Conservation (phyloP, 2,329 filamentous ascomycete genomes). For the Exophiala bonariae region DNA sequence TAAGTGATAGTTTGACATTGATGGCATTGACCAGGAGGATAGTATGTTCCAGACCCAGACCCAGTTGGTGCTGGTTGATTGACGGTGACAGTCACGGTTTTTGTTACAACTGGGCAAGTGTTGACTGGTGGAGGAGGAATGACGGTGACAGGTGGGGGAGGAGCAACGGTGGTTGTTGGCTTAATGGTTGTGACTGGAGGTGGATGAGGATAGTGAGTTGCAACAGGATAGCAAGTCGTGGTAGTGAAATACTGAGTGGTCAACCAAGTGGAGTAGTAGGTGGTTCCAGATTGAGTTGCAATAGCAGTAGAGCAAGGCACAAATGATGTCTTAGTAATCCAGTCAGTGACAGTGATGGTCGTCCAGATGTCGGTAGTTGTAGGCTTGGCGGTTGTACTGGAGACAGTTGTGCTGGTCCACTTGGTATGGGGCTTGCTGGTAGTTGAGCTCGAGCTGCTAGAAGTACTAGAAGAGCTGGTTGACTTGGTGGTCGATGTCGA, state of each 20-base stretch:
- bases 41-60: slow-evolving; percentile 3
- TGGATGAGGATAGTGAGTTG: slow-evolving; percentile 13
- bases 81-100: slow-evolving; percentile 22
- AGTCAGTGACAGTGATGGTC: slow-evolving; percentile 30
- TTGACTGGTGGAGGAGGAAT: slow-evolving; percentile 14
- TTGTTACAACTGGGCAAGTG: slow-evolving; percentile 6
- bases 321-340: slow-evolving; percentile 33
- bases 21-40: slow-evolving; percentile 19
- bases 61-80: slow-evolving; percentile 1
- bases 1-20: slow-evolving; percentile 31
- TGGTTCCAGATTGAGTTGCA: slow-evolving; percentile 29
- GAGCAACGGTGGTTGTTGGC: slow-evolving; percentile 14
- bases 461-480: neutral
- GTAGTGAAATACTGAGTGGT: slow-evolving; percentile 32
- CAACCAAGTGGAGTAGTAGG: slow-evolving; percentile 37
- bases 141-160: slow-evolving; percentile 20
- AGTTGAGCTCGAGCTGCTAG: neutral
- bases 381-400: slow-evolving; percentile 10
- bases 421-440: slow-evolving; percentile 11
- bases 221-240: slow-evolving; percentile 33
- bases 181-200: slow-evolving; percentile 3
- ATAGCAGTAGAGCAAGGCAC: slow-evolving; percentile 37
- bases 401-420: slow-evolving; percentile 5
- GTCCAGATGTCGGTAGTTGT: slow-evolving; percentile 16
- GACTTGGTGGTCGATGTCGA: slow-evolving; percentile 7